These are phyloP conservation scores for Mycosphaerella sp. DNA, from an alignment of 2,329 filamentous ascomycete species.

Conservation along the genomic window DNA sequence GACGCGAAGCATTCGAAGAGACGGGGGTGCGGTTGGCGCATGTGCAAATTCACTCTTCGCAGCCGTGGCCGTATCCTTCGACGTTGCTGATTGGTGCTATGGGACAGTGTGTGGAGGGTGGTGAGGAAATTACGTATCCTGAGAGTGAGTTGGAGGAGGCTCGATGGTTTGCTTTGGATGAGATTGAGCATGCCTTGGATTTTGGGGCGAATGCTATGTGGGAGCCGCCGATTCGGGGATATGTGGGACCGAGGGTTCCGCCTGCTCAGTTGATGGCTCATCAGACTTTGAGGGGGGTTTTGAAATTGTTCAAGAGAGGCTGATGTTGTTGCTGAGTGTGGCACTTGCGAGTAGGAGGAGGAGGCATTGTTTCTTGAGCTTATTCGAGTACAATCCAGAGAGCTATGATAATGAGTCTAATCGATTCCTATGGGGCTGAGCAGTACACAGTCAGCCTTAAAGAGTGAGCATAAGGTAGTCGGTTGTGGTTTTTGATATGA, in stretches of 20 bases:
- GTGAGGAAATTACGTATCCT: conserved; percentile 23
- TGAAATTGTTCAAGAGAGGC: conserved; percentile 18
- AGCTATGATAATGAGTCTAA: too few relatives aligned
- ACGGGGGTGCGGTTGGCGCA: conserved; percentile 68
- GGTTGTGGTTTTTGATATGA: too few relatives aligned
- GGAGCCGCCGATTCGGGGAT: conserved; percentile 21
- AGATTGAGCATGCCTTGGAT: conserved; percentile 21
- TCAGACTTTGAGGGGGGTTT: conserved; percentile 19
- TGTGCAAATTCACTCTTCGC: conserved; percentile 74
- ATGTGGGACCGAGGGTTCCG: conserved; percentile 21
- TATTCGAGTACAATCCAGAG: too few relatives aligned
- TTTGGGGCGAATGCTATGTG: conserved; percentile 24
- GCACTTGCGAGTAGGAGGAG: too few relatives aligned
- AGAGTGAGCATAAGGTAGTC: too few relatives aligned
- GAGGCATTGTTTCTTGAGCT: too few relatives aligned
- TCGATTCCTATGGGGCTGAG: too few relatives aligned
- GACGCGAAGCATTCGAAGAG: conserved; percentile 82
- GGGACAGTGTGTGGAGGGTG: conserved; percentile 19
- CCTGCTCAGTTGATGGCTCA: conserved; percentile 22
- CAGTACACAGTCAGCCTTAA: too few relatives aligned
- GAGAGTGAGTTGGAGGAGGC: conserved; percentile 21
- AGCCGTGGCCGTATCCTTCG: conserved; percentile 82
- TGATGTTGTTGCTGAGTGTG: background rate
- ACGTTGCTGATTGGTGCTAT: conserved; percentile 67
- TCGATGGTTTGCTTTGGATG: conserved; percentile 22